Evolutionary conservation across 441 rosid genomes (phyloP).

Genomic region (Pelargonium citronellum): DNA sequence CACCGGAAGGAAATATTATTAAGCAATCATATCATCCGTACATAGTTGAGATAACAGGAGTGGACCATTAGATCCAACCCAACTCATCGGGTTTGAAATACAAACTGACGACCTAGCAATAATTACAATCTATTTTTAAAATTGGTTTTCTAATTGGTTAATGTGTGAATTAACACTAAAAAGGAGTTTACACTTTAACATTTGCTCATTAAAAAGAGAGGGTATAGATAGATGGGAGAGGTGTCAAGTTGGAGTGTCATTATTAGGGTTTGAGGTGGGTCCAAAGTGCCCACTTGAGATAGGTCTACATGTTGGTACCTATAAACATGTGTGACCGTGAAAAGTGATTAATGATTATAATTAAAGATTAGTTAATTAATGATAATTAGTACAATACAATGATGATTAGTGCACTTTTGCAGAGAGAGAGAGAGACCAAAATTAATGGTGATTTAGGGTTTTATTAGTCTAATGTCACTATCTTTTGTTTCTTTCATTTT

Average conservation of each 20-base stretch:
- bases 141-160: no score
- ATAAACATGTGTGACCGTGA: constrained; percentile 27
- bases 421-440: neutral
- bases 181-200: neutral
- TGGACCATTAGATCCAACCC: no score
- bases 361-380: constrained; percentile 25
- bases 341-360: constrained; percentile 33
- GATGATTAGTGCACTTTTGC: no score
- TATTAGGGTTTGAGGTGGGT: constrained; percentile 37
- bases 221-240: neutral
- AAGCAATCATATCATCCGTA: no score
- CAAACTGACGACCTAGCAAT: no score
- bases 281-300: constrained; percentile 29
- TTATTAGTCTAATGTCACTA: constrained; percentile 34
- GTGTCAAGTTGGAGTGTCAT: constrained; percentile 35
- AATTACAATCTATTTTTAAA: no score
- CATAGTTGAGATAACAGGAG: no score
- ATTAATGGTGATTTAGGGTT: no score
- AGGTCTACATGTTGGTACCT: constrained; percentile 54
- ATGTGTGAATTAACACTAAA: constrained; percentile 2
- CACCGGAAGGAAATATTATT: no score
- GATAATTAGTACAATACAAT: no score
- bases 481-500: constrained; percentile 44
- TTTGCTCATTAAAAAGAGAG: constrained; percentile 10
- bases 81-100: no score